These are phyloP conservation scores for Tricharina praecox DNA, from an alignment of 495 filamentous ascomycete genomes.

Conservation along the genomic window DNA sequence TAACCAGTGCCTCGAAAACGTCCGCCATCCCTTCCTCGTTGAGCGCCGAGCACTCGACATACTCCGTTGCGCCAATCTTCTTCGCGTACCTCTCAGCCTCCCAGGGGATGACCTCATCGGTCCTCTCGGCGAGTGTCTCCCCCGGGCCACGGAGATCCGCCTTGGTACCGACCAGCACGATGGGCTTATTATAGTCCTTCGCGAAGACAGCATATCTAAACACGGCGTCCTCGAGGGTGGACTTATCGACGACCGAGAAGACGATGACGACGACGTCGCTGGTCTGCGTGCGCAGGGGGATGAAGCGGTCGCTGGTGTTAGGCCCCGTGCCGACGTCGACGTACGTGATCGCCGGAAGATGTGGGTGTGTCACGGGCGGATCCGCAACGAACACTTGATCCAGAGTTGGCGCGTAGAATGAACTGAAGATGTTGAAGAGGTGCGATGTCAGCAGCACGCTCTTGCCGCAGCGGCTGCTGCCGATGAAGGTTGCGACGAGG, in stretches of 20 bases:
- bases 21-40: no score
- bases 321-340: background rate
- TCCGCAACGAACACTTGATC: background rate
- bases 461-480: background rate
- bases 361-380: background rate
- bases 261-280: background rate
- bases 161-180: background rate
- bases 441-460: background rate
- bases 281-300: background rate
- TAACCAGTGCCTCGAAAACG: no score
- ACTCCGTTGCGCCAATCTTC: no score
- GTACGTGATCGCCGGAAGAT: background rate
- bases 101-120: no score
- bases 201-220: background rate
- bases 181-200: background rate
- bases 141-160: no score
- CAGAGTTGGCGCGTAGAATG: background rate
- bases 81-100: no score
- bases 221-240: background rate
- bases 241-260: background rate
- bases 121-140: no score
- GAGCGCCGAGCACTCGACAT: no score
- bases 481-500: background rate
- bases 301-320: background rate
- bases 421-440: background rate